Percentiles rank a stretch among this genome's conserved stretches.
Evolutionary conservation across 495 filamentous ascomycete genomes (phyloP).

Genomic region (Echria macrotheca): DNA sequence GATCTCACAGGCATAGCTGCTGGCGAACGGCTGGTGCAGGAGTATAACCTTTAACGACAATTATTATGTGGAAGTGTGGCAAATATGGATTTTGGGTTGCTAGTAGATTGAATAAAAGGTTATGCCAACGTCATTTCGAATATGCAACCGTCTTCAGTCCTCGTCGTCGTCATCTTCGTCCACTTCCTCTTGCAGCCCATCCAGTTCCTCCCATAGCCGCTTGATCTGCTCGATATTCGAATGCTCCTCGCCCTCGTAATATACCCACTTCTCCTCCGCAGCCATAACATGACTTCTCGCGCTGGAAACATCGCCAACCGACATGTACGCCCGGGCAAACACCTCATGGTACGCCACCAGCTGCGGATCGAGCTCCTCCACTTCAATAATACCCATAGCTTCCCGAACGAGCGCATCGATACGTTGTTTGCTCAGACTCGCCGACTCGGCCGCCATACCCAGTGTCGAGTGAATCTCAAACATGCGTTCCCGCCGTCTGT

Average conservation of each 20-base stretch:
- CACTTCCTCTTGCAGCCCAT: constrained; percentile 5
- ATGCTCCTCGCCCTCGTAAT: constrained; percentile 31
- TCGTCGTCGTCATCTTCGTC: constrained; percentile 5
- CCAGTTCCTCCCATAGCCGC: constrained; percentile 24
- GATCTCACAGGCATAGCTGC: constrained; percentile 33
- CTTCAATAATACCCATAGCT: constrained; percentile 22
- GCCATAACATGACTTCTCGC: constrained; percentile 23
- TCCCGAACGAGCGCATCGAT: constrained; percentile 20
- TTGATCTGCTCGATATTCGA: constrained; percentile 30
- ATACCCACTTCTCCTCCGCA: constrained; percentile 26
- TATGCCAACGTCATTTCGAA: not conserved
- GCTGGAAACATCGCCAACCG: constrained; percentile 13
- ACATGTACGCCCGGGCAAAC: constrained; percentile 30
- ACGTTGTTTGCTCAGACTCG: constrained; percentile 1
- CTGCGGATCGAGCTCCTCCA: constrained; percentile 29
- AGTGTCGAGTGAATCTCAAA: constrained; percentile 23
- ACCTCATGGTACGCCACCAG: constrained; percentile 28
- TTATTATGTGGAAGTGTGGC: not conserved
- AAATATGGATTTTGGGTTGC: not conserved
- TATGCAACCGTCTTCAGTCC: not conserved
- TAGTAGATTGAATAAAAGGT: no score
- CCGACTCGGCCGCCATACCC: constrained; percentile 8
- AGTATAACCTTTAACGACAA: constrained; percentile 26
- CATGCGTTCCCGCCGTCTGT: constrained; percentile 22
- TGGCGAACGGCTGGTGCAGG: constrained; percentile 39